phyloP scores from a whole-genome alignment of 129 eudicot genomes.

The Artemisia annua region DNA sequence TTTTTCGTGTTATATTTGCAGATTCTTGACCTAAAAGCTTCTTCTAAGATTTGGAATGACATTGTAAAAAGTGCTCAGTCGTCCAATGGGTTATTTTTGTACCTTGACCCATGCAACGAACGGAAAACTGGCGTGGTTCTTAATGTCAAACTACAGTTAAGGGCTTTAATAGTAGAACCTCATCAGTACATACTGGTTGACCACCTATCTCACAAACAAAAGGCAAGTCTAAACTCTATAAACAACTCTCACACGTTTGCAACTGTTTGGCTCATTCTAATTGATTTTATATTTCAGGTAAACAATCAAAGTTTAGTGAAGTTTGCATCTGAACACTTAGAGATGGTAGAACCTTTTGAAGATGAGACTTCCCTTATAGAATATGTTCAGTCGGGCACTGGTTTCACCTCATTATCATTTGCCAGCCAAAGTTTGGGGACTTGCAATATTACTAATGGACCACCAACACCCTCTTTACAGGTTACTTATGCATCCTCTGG shows the following conservation, averaged over 20 bases:
- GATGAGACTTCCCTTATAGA: slow-evolving; percentile 35
- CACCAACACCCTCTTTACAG: slow-evolving; percentile 16
- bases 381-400: slow-evolving; percentile 6
- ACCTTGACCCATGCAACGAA: slow-evolving; percentile 40
- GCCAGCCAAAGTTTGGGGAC: background rate
- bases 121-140: slow-evolving; percentile 42
- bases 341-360: slow-evolving; percentile 30
- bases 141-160: slow-evolving; percentile 49
- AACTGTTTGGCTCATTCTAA: background rate
- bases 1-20: slow-evolving; percentile 35
- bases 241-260: background rate
- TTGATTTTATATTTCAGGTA: slow-evolving; percentile 34
- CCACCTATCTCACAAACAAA: slow-evolving; percentile 50
- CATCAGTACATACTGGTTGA: slow-evolving; percentile 38
- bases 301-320: slow-evolving; percentile 36
- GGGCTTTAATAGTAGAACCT: slow-evolving; percentile 42
- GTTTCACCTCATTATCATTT: slow-evolving; percentile 8
- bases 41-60: slow-evolving; percentile 58
- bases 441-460: background rate
- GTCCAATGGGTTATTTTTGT: slow-evolving; percentile 45
- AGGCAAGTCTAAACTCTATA: slow-evolving; percentile 44
- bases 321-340: slow-evolving; percentile 51
- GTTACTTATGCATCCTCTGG: background rate
- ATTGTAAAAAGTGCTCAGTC: slow-evolving; percentile 64
- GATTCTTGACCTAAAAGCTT: slow-evolving; percentile 49